These are phyloP conservation scores for Nissolia schottii DNA, from an alignment of 306 rosid genomes.

Conservation along the genomic window DNA sequence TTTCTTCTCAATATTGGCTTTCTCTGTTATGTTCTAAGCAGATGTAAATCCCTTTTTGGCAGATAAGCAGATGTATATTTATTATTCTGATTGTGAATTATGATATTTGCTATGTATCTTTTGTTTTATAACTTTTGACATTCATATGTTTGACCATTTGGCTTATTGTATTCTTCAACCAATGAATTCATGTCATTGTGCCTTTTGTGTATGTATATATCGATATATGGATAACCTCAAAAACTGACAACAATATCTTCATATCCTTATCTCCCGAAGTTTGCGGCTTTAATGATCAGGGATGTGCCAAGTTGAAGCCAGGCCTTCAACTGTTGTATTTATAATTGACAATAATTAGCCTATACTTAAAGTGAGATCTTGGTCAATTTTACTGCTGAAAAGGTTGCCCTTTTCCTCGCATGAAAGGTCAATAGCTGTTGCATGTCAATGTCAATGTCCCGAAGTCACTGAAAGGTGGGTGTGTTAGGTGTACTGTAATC, in stretches of 20 bases:
- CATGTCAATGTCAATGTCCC: too few species aligned
- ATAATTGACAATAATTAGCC: not conserved
- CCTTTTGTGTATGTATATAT: not conserved
- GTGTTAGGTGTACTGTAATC: too few species aligned
- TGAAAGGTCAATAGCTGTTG: constrained; percentile 17
- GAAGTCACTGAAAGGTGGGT: too few species aligned
- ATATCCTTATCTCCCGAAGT: not conserved
- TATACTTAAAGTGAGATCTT: not conserved
- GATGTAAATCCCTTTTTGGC: not conserved
- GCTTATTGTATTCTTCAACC: not conserved
- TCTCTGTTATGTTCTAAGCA: not conserved
- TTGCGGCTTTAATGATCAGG: not conserved
- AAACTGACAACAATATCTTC: not conserved
- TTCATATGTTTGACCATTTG: not conserved
- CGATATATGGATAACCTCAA: not conserved
- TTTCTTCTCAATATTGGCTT: not conserved
- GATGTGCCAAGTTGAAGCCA: not conserved
- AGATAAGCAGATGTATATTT: not conserved
- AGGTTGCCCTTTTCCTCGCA: not conserved
- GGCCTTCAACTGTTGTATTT: not conserved
- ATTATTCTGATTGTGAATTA: too few species aligned
- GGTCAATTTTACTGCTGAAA: constrained; percentile 18
- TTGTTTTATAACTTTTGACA: not conserved
- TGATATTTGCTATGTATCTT: not conserved
- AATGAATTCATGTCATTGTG: not conserved